These are phyloP conservation scores for Pyricularia sp. DNA, from an alignment of 2,329 filamentous ascomycete species.

Conservation along the genomic window DNA sequence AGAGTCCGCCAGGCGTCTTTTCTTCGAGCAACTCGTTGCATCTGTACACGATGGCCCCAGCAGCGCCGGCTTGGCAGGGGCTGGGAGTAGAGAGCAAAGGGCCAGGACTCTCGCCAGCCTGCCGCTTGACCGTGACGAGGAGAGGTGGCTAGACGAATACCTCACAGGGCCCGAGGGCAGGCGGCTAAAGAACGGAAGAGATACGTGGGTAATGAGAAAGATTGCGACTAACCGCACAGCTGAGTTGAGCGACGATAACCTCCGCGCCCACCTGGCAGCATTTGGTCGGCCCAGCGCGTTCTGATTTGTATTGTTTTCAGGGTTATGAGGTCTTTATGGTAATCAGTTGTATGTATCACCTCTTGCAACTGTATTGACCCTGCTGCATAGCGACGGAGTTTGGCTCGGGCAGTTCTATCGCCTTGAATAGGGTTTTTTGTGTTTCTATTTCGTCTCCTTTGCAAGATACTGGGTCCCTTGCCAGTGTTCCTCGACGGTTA, in stretches of 20 bases:
- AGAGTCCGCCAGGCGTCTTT: slow-evolving; percentile 47
- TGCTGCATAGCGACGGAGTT: slow-evolving; percentile 5
- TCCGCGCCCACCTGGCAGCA: neutral
- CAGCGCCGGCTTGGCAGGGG: neutral
- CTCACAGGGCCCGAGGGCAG: slow-evolving; percentile 57
- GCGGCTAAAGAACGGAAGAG: slow-evolving; percentile 54
- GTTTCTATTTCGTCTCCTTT: neutral
- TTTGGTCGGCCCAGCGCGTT: neutral
- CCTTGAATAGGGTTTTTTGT: neutral
- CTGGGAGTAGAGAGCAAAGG: slow-evolving; percentile 12
- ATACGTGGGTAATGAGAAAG: slow-evolving; percentile 65
- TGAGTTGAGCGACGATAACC: slow-evolving; percentile 32
- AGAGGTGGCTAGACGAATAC: slow-evolving; percentile 64
- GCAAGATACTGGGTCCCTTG: neutral
- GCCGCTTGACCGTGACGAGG: slow-evolving; percentile 62
- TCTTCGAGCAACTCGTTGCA: slow-evolving; percentile 59
- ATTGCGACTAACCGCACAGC: slow-evolving; percentile 56
- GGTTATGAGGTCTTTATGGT: neutral
- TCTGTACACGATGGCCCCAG: slow-evolving; percentile 33
- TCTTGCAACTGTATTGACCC: neutral
- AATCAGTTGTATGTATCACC: neutral
- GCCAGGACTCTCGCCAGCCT: slow-evolving; percentile 49
- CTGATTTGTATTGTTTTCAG: neutral
- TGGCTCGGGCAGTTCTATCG: neutral
- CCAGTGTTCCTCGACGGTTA: neutral